Evolutionary conservation across 164 flowering plant species (phyloP).

Genomic region (Aristolochia californica): DNA sequence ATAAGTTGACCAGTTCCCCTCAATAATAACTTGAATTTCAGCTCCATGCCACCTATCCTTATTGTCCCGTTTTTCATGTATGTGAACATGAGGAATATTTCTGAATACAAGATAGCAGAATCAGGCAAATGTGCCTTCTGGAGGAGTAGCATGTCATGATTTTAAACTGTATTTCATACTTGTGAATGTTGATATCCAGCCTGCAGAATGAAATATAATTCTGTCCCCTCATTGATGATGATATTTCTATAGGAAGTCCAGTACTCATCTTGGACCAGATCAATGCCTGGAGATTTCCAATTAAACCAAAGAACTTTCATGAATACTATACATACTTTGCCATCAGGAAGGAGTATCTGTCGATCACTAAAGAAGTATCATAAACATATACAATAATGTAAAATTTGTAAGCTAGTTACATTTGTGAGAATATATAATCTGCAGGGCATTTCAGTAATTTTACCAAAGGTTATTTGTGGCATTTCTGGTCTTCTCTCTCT

Average conservation of each 20-base stretch:
- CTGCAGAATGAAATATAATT: conserved; percentile 64
- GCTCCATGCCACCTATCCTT: conserved; percentile 92
- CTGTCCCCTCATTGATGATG: conserved; percentile 77
- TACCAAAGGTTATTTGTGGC: too few species aligned
- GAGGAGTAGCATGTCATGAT: too few species aligned
- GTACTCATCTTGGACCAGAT: conserved; percentile 99
- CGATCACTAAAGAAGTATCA: too few species aligned
- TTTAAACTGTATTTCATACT: conserved; percentile 33
- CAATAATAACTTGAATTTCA: conserved; percentile 94
- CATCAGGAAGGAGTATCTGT: too few species aligned
- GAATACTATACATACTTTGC: neutral
- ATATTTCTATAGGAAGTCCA: conserved; percentile 94
- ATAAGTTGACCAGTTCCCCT: conserved; percentile 97
- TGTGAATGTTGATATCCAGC: conserved; percentile 91
- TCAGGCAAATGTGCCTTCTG: neutral
- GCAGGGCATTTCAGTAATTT: too few species aligned
- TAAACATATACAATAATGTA: too few species aligned
- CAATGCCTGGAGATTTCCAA: conserved; percentile 54
- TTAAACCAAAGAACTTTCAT: conserved; percentile 5
- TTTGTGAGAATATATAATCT: too few species aligned
- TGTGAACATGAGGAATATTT: conserved; percentile 84
- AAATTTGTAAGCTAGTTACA: too few species aligned
- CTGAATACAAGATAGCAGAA: conserved; percentile 24
- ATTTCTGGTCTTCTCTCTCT: too few species aligned
- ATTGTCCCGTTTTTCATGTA: conserved; percentile 74